Percentiles rank a stretch among this genome's conserved stretches.
These are phyloP conservation scores for Cystoderma amianthinum DNA, from an alignment of 768 basidiomycete species.

Conservation along the genomic window DNA sequence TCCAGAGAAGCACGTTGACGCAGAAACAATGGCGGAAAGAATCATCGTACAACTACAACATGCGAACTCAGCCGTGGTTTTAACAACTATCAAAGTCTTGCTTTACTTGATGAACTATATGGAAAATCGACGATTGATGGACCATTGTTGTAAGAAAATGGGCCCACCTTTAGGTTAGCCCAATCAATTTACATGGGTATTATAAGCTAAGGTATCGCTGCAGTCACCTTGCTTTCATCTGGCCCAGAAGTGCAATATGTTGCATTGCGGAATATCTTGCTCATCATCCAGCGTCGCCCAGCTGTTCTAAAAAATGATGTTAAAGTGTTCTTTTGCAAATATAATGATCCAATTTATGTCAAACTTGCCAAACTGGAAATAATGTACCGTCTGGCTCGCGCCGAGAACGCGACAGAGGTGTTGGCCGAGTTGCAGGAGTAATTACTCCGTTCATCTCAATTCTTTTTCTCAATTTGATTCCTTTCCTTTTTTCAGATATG, in stretches of 20 bases:
- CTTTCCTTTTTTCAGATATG: conserved; percentile 54
- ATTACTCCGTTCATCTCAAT: conserved; percentile 13
- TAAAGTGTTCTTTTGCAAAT: conserved; percentile 99
- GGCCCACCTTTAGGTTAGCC: conserved; percentile 85
- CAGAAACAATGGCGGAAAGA: conserved; percentile 92
- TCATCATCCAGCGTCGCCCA: conserved; percentile 95
- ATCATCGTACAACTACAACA: conserved; percentile 92
- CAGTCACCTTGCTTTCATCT: conserved; percentile 92
- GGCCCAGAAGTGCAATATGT: conserved; percentile 99
- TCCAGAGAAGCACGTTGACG: conserved; percentile 83
- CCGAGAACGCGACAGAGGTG: conserved; percentile 90
- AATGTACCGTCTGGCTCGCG: conserved; percentile 95
- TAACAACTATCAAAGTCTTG: conserved; percentile 95
- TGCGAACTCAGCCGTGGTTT: conserved; percentile 98
- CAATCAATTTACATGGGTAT: background rate
- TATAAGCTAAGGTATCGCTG: background rate
- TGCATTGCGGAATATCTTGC: conserved; percentile 89
- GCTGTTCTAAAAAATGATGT: conserved; percentile 93
- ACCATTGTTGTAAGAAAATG: conserved; percentile 95
- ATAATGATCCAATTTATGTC: conserved; percentile 98
- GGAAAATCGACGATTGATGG: conserved; percentile 80
- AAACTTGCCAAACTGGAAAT: conserved; percentile 98
- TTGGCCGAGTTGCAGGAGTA: conserved; percentile 94
- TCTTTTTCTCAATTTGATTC: conserved; percentile 1
- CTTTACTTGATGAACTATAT: conserved; percentile 99